These are phyloP conservation scores for Inga laurina DNA, from an alignment of 306 rosid genomes.

Conservation along the genomic window DNA sequence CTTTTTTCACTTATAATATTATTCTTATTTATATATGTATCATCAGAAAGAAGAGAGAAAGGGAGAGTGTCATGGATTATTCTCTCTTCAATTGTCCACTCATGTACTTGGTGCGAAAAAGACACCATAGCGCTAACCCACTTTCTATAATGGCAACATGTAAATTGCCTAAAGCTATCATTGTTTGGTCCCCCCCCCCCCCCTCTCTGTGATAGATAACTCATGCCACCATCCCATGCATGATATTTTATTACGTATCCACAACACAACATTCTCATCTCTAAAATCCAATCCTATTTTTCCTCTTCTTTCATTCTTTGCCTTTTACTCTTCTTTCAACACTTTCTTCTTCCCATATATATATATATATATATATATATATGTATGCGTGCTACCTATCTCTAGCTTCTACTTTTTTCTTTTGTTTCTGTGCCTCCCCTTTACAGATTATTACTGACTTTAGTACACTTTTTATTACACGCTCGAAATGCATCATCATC, in stretches of 20 bases:
- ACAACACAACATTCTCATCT: slow-evolving; percentile 34
- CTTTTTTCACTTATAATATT: not conserved
- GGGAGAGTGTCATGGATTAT: not conserved
- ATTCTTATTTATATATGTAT: not conserved
- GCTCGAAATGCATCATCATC: not conserved
- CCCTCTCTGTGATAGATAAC: not conserved
- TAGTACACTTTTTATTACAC: not conserved
- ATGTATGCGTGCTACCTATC: not conserved
- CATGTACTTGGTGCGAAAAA: slow-evolving; percentile 54
- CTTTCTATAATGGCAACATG: slow-evolving; percentile 68
- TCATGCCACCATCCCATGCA: slow-evolving; percentile 74
- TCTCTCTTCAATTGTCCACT: slow-evolving; percentile 47
- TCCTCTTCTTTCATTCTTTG: not conserved
- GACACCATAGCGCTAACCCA: slow-evolving; percentile 63
- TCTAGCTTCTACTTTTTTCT: not conserved
- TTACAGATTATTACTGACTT: slow-evolving; percentile 12
- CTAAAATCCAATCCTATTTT: slow-evolving; percentile 7
- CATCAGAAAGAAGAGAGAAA: not conserved
- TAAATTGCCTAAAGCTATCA: slow-evolving; percentile 53
- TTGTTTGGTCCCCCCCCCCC: slow-evolving; percentile 58
- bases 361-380: no score
- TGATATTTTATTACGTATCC: slow-evolving; percentile 66
- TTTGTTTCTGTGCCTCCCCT: not conserved
- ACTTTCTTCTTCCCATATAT: not conserved
- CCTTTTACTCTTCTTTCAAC: not conserved